Conservation (phyloP, 331 rosid species). For the Acacia pycnantha region DNA sequence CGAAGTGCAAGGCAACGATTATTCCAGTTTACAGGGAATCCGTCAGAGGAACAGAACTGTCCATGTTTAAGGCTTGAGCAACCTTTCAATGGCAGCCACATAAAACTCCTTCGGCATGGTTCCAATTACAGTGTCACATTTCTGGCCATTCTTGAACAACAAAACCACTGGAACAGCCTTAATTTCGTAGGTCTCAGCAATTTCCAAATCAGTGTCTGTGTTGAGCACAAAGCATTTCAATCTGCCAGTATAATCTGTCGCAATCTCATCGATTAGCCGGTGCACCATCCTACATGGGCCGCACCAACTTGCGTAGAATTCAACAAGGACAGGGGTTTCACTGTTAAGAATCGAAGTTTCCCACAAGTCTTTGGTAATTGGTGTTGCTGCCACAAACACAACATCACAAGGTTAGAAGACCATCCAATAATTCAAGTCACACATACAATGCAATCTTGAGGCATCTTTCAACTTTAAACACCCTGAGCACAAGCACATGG, state of each 20-base stretch:
- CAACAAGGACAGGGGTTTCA: constrained; percentile 59
- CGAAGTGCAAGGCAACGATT: neutral
- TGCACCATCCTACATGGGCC: constrained; percentile 83
- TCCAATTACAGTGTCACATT: constrained; percentile 48
- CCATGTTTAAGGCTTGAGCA: constrained; percentile 41
- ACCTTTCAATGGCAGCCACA: constrained; percentile 63
- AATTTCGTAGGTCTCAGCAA: constrained; percentile 53
- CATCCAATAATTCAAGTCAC: neutral
- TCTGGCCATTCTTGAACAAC: constrained; percentile 65
- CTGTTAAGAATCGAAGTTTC: constrained; percentile 44
- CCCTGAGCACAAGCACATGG: neutral
- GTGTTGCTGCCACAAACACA: constrained; percentile 43
- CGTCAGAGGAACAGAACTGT: neutral
- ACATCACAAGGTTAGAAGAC: constrained; percentile 15
- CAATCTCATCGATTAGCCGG: constrained; percentile 58
- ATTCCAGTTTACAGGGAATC: neutral
- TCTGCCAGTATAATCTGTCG: constrained; percentile 51
- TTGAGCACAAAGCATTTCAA: constrained; percentile 60
- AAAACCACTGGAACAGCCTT: constrained; percentile 70
- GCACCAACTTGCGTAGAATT: constrained; percentile 74
- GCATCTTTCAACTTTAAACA: neutral
- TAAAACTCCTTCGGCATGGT: constrained; percentile 69
- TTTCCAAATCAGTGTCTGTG: constrained; percentile 45
- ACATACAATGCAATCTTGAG: neutral
- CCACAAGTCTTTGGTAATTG: constrained; percentile 50